phyloP scores from a whole-genome alignment of 495 filamentous ascomycete genomes.

The Aspergillus egyptiacus region DNA sequence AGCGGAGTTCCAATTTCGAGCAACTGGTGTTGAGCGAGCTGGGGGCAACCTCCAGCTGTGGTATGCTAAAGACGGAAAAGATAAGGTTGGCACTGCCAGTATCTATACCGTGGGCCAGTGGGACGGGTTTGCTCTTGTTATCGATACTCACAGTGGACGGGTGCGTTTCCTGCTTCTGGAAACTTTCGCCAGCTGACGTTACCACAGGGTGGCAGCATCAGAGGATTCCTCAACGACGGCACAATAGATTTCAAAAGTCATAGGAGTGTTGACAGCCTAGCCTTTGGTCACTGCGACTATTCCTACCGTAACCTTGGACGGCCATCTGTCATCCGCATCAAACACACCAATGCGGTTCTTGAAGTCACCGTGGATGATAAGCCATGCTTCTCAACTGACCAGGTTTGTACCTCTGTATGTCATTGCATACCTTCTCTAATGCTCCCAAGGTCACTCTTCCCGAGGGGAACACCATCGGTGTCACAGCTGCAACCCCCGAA shows the following conservation, averaged over 20 bases:
- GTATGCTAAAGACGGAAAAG: constrained; percentile 70
- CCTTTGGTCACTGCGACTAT: constrained; percentile 91
- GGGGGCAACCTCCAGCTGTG: constrained; percentile 90
- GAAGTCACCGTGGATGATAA: constrained; percentile 76
- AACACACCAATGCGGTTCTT: constrained; percentile 55
- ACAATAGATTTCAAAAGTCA: constrained; percentile 72
- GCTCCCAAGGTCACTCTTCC: constrained; percentile 59
- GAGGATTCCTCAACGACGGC: constrained; percentile 94
- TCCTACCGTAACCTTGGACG: constrained; percentile 87
- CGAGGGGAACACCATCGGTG: constrained; percentile 74
- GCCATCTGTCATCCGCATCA: constrained; percentile 68
- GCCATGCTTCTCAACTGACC: constrained; percentile 76
- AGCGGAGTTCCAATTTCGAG: constrained; percentile 80
- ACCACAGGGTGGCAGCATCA: constrained; percentile 63
- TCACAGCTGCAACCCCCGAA: constrained; percentile 83
- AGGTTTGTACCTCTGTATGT: constrained; percentile 37
- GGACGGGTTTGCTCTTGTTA: constrained; percentile 78
- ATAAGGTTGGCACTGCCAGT: constrained; percentile 59
- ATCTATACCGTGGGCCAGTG: constrained; percentile 78
- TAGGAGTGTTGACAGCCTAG: constrained; percentile 71
- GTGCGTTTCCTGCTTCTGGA: constrained; percentile 26
- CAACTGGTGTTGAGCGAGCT: constrained; percentile 75
- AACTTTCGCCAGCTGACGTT: constrained; percentile 10
- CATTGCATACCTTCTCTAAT: not conserved
- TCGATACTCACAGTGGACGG: constrained; percentile 82